Base-by-base conservation (phyloP, 2,329 filamentous ascomycete species). In the Fusarium robinianum region DNA sequence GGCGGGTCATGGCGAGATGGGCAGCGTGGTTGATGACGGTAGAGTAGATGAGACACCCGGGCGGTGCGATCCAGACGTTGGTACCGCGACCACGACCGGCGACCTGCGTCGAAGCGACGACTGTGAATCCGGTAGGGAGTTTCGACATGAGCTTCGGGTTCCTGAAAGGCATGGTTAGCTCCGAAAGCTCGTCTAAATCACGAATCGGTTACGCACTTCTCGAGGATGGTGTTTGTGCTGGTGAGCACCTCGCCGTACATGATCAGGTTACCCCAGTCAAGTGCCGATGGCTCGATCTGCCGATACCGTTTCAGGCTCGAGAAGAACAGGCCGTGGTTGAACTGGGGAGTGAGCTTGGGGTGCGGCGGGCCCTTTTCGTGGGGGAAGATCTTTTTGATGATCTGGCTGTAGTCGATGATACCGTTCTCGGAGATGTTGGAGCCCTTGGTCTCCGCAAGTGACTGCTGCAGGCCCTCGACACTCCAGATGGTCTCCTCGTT, bases 51-150 rank as follows among this genome's bases (percentile, higher is more conserved):
- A 97, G 77, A 23, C 83, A 83, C 1, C 94, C 94, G 0, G 88
- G 81, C 1, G 94, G 94, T 0, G 91, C 90, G 5, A 99, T 83
- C 94, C 94, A 99, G 47, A 96, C 88, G 60, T 99, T 99, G 21
- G 80, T 84, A 4, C 94, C 94, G 8, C 94, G 85, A 6, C 94
- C 94, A 24, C 94, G 84, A 6, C 86, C 94, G 0, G 91, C 88
- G 6, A 96, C 76, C 67, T 97, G 92, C 0, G 87, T 90, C 0
- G 90, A 94, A 1, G 94, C 92, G 1, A 87, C 86, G 8, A 89
- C 76, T 0, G 91, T 95, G 64, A 96, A 90, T n/a, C 94, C 94
- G 0, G 80, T 84, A 0, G 91, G 89, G 0, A 97, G 77, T 30
- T 78, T 81, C 5, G 84, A 79, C 23, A 96, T 80, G 16, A 96